Evolutionary conservation across 495 filamentous ascomycete species (phyloP).

Genomic region (Neurospora sp.): DNA sequence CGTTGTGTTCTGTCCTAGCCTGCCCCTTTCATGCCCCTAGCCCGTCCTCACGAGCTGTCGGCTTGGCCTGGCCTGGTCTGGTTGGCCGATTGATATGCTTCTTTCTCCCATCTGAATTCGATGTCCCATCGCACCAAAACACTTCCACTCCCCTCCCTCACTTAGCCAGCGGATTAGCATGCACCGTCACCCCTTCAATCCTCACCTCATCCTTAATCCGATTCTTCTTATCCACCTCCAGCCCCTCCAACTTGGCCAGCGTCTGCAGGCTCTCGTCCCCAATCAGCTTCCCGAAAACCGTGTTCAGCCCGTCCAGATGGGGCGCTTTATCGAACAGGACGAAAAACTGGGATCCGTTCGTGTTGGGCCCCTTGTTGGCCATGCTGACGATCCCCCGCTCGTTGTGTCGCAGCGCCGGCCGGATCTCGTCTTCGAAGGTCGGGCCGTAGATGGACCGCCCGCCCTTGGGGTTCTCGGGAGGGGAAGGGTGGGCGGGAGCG

Average conservation of each 20-base stretch:
- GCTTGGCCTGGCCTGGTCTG: too few relatives aligned
- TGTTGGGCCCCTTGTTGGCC: conserved; percentile 81
- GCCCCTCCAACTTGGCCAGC: conserved; percentile 64
- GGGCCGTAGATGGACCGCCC: conserved; percentile 77
- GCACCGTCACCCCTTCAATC: conserved; percentile 73
- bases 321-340: conserved; percentile 74
- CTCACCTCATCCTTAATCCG: conserved; percentile 60
- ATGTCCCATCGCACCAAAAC: too few relatives aligned
- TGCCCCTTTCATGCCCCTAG: too few relatives aligned
- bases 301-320: conserved; percentile 91
- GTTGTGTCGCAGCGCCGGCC: conserved; percentile 74
- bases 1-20: too few relatives aligned
- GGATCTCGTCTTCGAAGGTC: conserved; percentile 87
- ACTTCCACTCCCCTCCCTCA: conserved; percentile 30
- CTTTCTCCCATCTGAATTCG: too few relatives aligned
- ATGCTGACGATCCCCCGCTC: conserved; percentile 79
- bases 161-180: conserved; percentile 85
- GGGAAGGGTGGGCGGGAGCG: conserved; percentile 54
- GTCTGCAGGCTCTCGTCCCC: conserved; percentile 52
- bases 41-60: too few relatives aligned
- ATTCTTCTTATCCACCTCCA: conserved; percentile 85
- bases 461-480: conserved; percentile 56
- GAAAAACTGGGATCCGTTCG: conserved; percentile 95
- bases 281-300: conserved; percentile 79
- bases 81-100: too few relatives aligned